Percentiles rank a stretch among this genome's conserved stretches.
These are phyloP conservation scores for Claviceps monticola DNA, from an alignment of 2,329 filamentous ascomycete genomes.

Conservation along the genomic window DNA sequence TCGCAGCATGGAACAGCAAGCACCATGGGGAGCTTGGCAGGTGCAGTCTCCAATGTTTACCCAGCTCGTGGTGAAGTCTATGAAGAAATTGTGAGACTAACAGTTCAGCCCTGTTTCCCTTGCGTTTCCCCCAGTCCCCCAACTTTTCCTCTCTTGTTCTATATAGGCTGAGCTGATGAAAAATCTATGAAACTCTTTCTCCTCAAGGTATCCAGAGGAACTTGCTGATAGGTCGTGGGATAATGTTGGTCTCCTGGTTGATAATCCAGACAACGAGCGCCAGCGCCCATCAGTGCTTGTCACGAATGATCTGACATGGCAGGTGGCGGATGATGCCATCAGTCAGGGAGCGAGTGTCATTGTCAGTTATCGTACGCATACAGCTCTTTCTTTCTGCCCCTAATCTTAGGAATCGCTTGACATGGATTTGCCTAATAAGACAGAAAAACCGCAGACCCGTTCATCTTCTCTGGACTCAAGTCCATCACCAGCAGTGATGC, in stretches of 20 bases:
- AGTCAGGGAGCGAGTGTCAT: constrained; percentile 61
- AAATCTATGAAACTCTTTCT: not conserved
- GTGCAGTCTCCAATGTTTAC: constrained; percentile 29
- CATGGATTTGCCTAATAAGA: not conserved
- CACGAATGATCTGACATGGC: constrained; percentile 80
- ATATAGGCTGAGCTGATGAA: not conserved
- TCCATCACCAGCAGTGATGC: constrained; percentile 70
- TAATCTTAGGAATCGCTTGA: too few relatives aligned
- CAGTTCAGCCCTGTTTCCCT: not conserved
- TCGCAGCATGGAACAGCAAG: constrained; percentile 9
- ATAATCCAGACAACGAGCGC: constrained; percentile 24
- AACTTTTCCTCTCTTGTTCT: not conserved
- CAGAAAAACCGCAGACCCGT: constrained; percentile 51
- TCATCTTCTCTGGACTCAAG: constrained; percentile 91
- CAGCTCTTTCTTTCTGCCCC: not conserved
- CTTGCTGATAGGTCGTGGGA: constrained; percentile 87
- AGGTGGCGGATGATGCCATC: constrained; percentile 84
- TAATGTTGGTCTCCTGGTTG: constrained; percentile 75
- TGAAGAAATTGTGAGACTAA: constrained; percentile 60
- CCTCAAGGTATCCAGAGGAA: constrained; percentile 68
- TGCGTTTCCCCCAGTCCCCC: not conserved
- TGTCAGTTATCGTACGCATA: constrained; percentile 63
- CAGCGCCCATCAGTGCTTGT: constrained; percentile 31
- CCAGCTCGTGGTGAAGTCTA: constrained; percentile 56
- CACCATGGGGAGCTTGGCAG: constrained; percentile 27